phyloP scores from a whole-genome alignment of 306 rosid genomes.

The Inga oerstediana region DNA sequence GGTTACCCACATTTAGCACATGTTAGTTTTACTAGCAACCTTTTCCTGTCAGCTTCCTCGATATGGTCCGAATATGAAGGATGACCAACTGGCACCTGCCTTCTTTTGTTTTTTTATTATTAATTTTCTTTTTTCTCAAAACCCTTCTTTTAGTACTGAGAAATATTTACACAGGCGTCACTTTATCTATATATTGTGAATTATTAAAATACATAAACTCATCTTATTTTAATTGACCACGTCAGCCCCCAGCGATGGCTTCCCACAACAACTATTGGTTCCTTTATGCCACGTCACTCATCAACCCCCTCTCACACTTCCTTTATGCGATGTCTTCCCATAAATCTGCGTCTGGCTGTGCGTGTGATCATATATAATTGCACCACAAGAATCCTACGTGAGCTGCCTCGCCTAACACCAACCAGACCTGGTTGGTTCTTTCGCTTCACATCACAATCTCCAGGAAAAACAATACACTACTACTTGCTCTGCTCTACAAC shows the following conservation, averaged over 20 bases:
- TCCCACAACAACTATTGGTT: not conserved
- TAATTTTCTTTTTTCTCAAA: no score
- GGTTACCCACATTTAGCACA: not conserved
- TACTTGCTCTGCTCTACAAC: not conserved
- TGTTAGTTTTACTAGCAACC: no score
- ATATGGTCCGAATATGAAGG: not conserved
- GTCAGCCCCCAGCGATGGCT: constrained; percentile 9
- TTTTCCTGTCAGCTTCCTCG: not conserved
- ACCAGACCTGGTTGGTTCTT: not conserved
- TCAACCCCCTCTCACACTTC: not conserved
- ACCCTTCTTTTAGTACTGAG: no score
- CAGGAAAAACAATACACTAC: not conserved
- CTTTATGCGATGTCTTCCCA: not conserved
- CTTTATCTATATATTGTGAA: no score
- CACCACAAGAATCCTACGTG: not conserved
- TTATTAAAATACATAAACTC: no score
- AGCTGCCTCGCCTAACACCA: not conserved
- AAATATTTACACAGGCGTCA: no score
- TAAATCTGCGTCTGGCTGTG: not conserved
- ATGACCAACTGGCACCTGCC: not conserved
- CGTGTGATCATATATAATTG: not conserved
- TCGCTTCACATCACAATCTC: not conserved
- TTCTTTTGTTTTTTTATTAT: not conserved
- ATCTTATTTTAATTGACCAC: not conserved
- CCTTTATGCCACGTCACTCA: not conserved